Evolutionary conservation across 1,139 yeast species (phyloP), one percentile per base, ranked within the genome.

Genomic region (Eremothecium cymbalariae): DNA sequence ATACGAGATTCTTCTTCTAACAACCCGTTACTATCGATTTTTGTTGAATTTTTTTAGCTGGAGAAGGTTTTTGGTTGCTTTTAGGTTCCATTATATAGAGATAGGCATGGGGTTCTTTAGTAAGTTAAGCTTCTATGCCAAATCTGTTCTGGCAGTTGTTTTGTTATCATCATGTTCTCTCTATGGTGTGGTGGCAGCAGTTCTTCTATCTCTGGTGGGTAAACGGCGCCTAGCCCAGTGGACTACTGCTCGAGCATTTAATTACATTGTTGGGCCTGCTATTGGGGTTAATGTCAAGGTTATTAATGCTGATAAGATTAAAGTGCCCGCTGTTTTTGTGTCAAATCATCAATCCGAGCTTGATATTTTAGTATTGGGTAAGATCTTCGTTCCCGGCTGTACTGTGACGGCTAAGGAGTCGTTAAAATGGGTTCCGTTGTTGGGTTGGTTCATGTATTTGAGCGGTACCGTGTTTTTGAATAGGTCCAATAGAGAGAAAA

Each of bases 381-480:
- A 70, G 46, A 60, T 84, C 26, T 93, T 93, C 67, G 95, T 95
- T 37, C 77, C 77, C 26, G 86, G 85, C 33, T 85, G 88, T 62
- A 80, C 93, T 6, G 95, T 93, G 31, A 90, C 98, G 2, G 93
- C 96, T 25, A 90, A 90, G 61, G 77, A 74, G 55, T 79, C 84
- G 4, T 69, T 90, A 51, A 77, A 82, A 51, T 85, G 74, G 53
- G 67, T 84, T 31, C 99, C 99, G n/a, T 72, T 93, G 51, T 67
- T 90, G 48, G 99, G 99, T 7, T 88, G 96, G 97, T 90, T 86
- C 62, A 79, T 90, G 98, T 55, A 75, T 17, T 70, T 86, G 14
- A 78, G 94, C 43, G 96, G 96, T 8, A 80, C 97, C 2, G 80
- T 88, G 51, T 90, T 90, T 61, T 68, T 90, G 42, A 95, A 90